phyloP scores from a whole-genome alignment of 257 asterid species.

The Gentiana macrophylla region DNA sequence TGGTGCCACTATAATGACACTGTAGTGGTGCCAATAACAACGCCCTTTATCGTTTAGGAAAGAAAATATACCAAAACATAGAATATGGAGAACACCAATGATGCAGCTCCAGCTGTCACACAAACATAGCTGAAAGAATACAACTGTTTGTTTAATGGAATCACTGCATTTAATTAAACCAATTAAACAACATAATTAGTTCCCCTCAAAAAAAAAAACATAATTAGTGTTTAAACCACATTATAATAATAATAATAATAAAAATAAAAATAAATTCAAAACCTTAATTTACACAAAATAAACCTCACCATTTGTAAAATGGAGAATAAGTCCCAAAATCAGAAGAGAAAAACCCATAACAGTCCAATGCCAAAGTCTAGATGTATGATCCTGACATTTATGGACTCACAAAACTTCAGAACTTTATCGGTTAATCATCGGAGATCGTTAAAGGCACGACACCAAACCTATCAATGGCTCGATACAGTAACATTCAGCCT shows the following conservation, averaged over 20 bases:
- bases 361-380: constrained; percentile 58
- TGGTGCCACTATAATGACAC: too few species aligned
- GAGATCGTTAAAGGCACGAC: too few species aligned
- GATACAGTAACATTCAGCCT: too few species aligned
- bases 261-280: not conserved
- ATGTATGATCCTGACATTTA: constrained; percentile 38
- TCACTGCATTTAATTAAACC: constrained; percentile 32
- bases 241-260: not conserved
- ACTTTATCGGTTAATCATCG: not conserved
- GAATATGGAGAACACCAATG: constrained; percentile 49
- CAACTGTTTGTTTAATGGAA: constrained; percentile 66
- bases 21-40: too few species aligned
- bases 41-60: not conserved
- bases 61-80: constrained; percentile 40
- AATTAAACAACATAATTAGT: not conserved
- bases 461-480: too few species aligned
- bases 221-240: not conserved
- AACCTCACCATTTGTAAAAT: constrained; percentile 49
- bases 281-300: not conserved
- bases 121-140: constrained; percentile 70
- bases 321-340: constrained; percentile 44
- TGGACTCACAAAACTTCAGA: not conserved
- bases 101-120: constrained; percentile 69
- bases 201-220: not conserved
- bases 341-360: constrained; percentile 45